Base-by-base conservation (phyloP, 331 rosid species). In the Spiraea crenata region DNA sequence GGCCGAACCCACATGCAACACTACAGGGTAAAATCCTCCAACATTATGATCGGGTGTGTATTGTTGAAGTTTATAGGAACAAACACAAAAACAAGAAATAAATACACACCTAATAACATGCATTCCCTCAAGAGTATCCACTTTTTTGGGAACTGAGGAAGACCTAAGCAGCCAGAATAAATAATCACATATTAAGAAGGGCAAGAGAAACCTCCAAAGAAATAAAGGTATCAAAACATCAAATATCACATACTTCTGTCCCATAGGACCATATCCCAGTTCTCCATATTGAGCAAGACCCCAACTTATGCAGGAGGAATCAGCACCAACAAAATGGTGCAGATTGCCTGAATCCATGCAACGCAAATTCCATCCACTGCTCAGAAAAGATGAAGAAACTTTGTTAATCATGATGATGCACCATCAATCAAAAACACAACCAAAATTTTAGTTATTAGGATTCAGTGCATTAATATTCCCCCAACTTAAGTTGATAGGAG, bases 261-360 rank as follows among this genome's bases (percentile, higher is more conserved):
- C 99, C 47, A 7, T 69, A 66, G 98, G 99, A 58, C 99, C 99
- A 79, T 91, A 95, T 86, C 99, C 99, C 80, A 95, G 83, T 82
- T 95, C 99, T 63, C 99, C 99, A 76, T 95, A 69, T 73, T 95
- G 96, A 74, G 99, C 99, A 35, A 82, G 96, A 72, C 99, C 99
- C 99, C 99, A 95, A 71, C 99, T 95, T 64, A 95, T 95, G 86
- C 99, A 95, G 6, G 99, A 95, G 68, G 85, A 77, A 76, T 95
- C 99, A 55, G 99, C 99, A 79, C 98, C 99, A 56, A 95, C 99
- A 74, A 91, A 95, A 81, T 91, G 96, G 82, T 95, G 99, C 99
- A 95, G 83, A 63, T 58, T 81, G 59, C 99, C 99, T 57, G 99
- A 95, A 86, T 95, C 98, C 99, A 95, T 95, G 92, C 98, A 91